A percentile compares a stretch with the other conserved stretches of the same genome.
These are phyloP conservation scores for Mortierella sp. DNA, from an alignment of 371 early-diverging fungal species.

Conservation along the genomic window DNA sequence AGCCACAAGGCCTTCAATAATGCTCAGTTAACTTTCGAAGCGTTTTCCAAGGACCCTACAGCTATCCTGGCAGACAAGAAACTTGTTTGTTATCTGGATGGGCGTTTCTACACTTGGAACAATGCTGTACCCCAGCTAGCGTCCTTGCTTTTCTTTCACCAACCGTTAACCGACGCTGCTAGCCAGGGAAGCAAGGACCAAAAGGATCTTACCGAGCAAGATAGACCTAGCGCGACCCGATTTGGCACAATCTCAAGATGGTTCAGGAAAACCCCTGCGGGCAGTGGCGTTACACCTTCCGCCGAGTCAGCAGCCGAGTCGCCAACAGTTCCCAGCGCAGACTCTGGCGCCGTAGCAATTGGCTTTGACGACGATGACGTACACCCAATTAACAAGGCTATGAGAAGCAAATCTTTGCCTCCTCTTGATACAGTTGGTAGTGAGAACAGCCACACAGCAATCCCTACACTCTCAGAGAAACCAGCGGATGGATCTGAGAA, in stretches of 20 bases:
- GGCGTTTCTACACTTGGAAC: slow-evolving; percentile 59
- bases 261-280: slow-evolving; percentile 49
- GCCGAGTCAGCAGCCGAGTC: slow-evolving; percentile 15
- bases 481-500: slow-evolving; percentile 11
- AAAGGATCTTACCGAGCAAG: slow-evolving; percentile 24
- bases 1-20: slow-evolving; percentile 35
- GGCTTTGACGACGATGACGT: slow-evolving; percentile 29
- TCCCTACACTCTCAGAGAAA: slow-evolving; percentile 37
- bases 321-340: slow-evolving; percentile 1
- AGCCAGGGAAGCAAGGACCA: slow-evolving; percentile 32
- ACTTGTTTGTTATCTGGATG: slow-evolving; percentile 48
- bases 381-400: slow-evolving; percentile 32
- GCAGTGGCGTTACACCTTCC: slow-evolving; percentile 28
- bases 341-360: slow-evolving; percentile 11
- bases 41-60: slow-evolving; percentile 45
- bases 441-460: slow-evolving; percentile 16
- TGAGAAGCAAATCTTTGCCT: slow-evolving; percentile 53
- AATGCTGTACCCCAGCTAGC: slow-evolving; percentile 66
- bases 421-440: slow-evolving; percentile 25
- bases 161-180: slow-evolving; percentile 50
- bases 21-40: slow-evolving; percentile 35
- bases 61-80: slow-evolving; percentile 46
- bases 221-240: slow-evolving; percentile 45
- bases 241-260: slow-evolving; percentile 55
- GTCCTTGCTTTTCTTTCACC: slow-evolving; percentile 65